Evolutionary conservation across 164 flowering plant species (phyloP).

Genomic region (Magnolia changhungtana): DNA sequence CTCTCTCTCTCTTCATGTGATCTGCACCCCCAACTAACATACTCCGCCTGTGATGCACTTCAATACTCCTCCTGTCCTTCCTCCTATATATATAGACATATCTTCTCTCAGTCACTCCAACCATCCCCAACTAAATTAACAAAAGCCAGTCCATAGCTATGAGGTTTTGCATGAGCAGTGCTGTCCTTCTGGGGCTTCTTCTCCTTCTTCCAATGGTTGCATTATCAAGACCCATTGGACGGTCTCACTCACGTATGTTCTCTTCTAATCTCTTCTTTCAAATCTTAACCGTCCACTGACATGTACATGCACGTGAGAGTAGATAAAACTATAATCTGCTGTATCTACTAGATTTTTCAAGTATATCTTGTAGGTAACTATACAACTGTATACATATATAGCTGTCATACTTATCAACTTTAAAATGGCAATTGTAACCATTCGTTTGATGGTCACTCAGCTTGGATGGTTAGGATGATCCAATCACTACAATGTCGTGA

Average conservation of each 20-base stretch:
- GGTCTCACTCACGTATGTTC: slow-evolving; percentile 23
- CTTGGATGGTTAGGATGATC: too few relatives aligned
- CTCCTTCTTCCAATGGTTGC: slow-evolving; percentile 22
- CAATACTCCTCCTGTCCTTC: slow-evolving; percentile 24
- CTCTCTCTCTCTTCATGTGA: slow-evolving; percentile 4
- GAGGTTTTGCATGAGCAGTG: slow-evolving; percentile 17
- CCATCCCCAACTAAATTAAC: background rate
- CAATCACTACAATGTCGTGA: too few relatives aligned
- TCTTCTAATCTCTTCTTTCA: background rate
- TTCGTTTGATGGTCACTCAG: too few relatives aligned
- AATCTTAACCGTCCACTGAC: background rate
- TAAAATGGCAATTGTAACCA: too few relatives aligned
- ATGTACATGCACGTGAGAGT: too few relatives aligned
- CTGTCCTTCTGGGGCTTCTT: slow-evolving; percentile 21
- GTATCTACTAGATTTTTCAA: too few relatives aligned
- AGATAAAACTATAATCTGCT: too few relatives aligned
- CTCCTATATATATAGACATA: slow-evolving; percentile 13
- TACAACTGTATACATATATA: too few relatives aligned
- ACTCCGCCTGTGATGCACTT: slow-evolving; percentile 42
- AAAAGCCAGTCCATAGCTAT: slow-evolving; percentile 12
- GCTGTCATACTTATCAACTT: too few relatives aligned
- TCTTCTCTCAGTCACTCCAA: background rate
- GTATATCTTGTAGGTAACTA: too few relatives aligned
- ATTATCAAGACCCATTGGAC: slow-evolving; percentile 27
- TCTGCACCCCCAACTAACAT: slow-evolving; percentile 5